Base-by-base conservation (phyloP, 345 rosid species). In the Euphorbia lathyris region DNA sequence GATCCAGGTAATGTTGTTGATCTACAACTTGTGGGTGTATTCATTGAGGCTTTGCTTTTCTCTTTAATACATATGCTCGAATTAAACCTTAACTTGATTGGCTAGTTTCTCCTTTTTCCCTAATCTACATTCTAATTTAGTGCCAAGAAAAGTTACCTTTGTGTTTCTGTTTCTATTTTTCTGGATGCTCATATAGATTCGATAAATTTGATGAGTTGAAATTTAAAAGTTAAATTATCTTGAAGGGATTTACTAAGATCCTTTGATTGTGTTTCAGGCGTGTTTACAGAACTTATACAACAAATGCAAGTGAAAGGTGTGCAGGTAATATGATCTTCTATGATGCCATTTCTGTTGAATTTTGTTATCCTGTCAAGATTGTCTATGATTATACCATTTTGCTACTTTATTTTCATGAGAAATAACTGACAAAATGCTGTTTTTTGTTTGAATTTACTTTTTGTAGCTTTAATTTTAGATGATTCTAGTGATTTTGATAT, bases 261-360 rank as follows among this genome's bases (percentile, higher is more conserved):
- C 20, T 7, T 22, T 12, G 26, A 14, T 67, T 76, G 32, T 72
- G 30, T 70, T 87, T 20, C 84, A 94, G 99, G 99, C 76, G 99
- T 95, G 19, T 95, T 95, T 83, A 95, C 99, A 0, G 99, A 95
- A 84, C 98, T 95, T 51, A 86, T 92, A 77, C 99, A 95, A 52
- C 99, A 95, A 77, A 92, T 95, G 92, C 97, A 87, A 84, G 99
- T 95, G 65, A 92, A 88, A 79, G 98, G 98, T 16, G 96, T 88
- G 65, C 97, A 94, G 91, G 98, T 94, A 85, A 68, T 27, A 60
- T 48, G 56, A 29, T n/a, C 51, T 66, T 51, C 2, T 42, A 42
- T 11, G 30, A 22, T 52, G 19, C 5, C 4, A 22, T 60, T 67
- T 22, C 32, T 11, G 1, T 36, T 48, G 63, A 29, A n/a, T 55